Evolutionary conservation across 257 asterid genomes (phyloP).

Genomic region (Nicotiana knightiana): DNA sequence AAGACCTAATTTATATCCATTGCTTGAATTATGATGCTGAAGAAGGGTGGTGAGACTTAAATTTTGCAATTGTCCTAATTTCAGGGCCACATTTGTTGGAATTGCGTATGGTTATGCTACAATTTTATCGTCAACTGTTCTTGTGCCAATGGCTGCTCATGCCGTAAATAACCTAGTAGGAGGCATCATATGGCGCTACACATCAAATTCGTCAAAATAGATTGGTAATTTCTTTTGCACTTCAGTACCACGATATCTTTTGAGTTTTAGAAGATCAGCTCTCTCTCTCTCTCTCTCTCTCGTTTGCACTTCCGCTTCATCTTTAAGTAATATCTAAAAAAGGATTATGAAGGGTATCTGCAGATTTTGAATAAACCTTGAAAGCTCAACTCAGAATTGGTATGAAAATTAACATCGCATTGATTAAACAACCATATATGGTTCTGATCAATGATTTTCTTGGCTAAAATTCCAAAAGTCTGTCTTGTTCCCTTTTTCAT

Average conservation of each 20-base stretch:
- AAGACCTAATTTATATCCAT: neutral
- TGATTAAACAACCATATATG: neutral
- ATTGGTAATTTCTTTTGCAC: neutral
- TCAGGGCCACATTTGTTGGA: constrained; percentile 92
- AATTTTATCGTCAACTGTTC: constrained; percentile 41
- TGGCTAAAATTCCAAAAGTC: neutral
- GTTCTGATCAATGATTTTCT: neutral
- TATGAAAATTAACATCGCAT: neutral
- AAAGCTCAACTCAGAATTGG: neutral
- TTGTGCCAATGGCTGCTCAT: constrained; percentile 85
- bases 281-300: neutral
- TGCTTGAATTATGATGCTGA: neutral
- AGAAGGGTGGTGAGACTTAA: neutral
- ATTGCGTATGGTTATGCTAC: constrained; percentile 69
- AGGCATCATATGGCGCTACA: constrained; percentile 64
- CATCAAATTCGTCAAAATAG: constrained; percentile 37
- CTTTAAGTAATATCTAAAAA: neutral
- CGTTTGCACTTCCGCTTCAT: neutral
- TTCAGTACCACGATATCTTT: neutral
- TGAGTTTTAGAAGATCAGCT: neutral
- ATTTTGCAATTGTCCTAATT: neutral
- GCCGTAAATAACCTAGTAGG: constrained; percentile 74
- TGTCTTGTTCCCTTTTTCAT: neutral
- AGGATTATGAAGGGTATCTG: neutral
- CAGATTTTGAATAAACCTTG: neutral